phyloP scores from a whole-genome alignment of 1,284 basidiomycete species.

The Calocybe gambosa region DNA sequence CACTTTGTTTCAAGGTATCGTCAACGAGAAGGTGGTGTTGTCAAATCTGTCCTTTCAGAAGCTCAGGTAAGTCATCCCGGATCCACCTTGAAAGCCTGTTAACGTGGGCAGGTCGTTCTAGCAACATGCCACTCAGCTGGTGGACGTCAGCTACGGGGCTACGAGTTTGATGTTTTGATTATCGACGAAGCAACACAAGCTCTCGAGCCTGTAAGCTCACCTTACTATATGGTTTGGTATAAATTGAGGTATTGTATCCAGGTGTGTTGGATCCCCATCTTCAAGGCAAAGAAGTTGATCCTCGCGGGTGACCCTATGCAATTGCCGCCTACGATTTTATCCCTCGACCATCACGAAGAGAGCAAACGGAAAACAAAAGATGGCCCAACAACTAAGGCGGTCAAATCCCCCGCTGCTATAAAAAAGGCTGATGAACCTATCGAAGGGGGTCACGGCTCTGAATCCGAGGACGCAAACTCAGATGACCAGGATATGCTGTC shows the following conservation, averaged over 20 bases:
- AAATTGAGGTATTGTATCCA: constrained; percentile 24
- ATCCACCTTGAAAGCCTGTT: neutral
- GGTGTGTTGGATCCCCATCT: constrained; percentile 95
- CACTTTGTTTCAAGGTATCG: constrained; percentile 57
- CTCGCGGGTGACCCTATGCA: constrained; percentile 89
- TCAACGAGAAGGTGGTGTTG: constrained; percentile 79
- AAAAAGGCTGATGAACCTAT: neutral
- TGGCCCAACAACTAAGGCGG: constrained; percentile 15
- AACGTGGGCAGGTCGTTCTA: constrained; percentile 83
- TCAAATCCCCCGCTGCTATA: constrained; percentile 7
- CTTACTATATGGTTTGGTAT: neutral
- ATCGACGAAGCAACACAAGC: constrained; percentile 98
- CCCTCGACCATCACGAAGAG: constrained; percentile 40
- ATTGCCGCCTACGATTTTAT: constrained; percentile 89
- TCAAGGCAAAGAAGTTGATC: constrained; percentile 85
- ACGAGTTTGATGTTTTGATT: constrained; percentile 85
- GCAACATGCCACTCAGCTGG: constrained; percentile 93
- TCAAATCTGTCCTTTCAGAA: constrained; percentile 70
- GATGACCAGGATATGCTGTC: neutral
- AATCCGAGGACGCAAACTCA: neutral
- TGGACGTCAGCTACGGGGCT: constrained; percentile 67
- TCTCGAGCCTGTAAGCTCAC: constrained; percentile 69
- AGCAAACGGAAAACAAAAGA: constrained; percentile 27
- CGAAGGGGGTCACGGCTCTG: neutral
- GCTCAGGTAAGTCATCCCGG: constrained; percentile 49